These are phyloP conservation scores for Magnaporthales sp. DNA, from an alignment of 2,329 filamentous ascomycete species.

Conservation along the genomic window DNA sequence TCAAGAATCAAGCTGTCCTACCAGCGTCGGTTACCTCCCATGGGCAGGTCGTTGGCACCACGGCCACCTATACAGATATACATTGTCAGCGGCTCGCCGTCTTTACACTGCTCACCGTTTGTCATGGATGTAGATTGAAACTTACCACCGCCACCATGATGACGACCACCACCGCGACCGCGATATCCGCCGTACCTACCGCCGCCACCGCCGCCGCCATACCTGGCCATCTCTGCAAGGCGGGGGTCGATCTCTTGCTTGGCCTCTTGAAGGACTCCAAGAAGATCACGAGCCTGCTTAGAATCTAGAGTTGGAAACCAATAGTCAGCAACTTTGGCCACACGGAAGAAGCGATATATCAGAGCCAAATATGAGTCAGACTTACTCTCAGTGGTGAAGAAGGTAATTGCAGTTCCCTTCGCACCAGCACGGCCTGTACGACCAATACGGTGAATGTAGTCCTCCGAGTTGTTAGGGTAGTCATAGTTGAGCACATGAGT, in stretches of 20 bases:
- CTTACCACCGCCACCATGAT: conserved; percentile 43
- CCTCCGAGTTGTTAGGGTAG: conserved; percentile 98
- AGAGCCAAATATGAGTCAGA: conserved; percentile 19
- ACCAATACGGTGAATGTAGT: conserved; percentile 95
- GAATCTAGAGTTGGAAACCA: conserved; percentile 47
- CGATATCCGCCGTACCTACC: conserved; percentile 66
- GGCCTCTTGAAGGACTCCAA: conserved; percentile 85
- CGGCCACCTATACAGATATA: neutral
- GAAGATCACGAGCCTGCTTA: conserved; percentile 94
- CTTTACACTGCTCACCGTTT: neutral
- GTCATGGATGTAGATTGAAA: conserved; percentile 26
- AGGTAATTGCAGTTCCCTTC: conserved; percentile 91
- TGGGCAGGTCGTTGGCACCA: conserved; percentile 37
- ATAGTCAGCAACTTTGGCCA: conserved; percentile 24
- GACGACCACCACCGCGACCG: conserved; percentile 39
- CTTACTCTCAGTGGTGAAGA: conserved; percentile 99
- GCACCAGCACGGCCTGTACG: conserved; percentile 93
- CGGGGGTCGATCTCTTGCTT: conserved; percentile 98
- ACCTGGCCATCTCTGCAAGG: conserved; percentile 92
- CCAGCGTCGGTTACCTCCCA: conserved; percentile 40
- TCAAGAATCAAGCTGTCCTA: conserved; percentile 21
- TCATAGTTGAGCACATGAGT: conserved; percentile 99
- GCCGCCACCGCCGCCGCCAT: conserved; percentile 72
- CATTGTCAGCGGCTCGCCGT: conserved; percentile 1
- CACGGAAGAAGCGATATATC: neutral